phyloP scores from a whole-genome alignment of 192 early-diverging fungal species.

The Gaertneriomyces semiglobifer region DNA sequence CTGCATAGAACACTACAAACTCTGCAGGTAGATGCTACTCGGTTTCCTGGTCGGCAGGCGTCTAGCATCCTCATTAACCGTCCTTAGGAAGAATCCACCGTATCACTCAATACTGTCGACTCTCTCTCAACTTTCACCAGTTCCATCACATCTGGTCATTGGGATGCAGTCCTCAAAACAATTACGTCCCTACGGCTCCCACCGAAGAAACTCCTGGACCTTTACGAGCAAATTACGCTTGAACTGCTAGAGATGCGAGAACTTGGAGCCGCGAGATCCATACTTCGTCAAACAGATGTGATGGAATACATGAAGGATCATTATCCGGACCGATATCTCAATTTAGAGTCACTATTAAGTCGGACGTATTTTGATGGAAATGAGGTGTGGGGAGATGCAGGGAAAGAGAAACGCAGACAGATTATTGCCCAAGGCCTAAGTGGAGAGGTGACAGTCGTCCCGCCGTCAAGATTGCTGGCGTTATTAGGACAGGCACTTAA shows the following conservation, averaged over 20 bases:
- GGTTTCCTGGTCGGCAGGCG: no score
- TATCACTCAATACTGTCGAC: slow-evolving; percentile 84
- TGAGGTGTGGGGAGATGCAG: slow-evolving; percentile 49
- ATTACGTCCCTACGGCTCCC: slow-evolving; percentile 66
- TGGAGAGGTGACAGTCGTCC: slow-evolving; percentile 64
- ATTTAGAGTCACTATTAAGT: slow-evolving; percentile 76
- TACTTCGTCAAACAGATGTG: slow-evolving; percentile 86
- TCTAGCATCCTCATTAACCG: not conserved
- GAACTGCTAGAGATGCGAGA: slow-evolving; percentile 86
- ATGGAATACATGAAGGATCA: slow-evolving; percentile 76
- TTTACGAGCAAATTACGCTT: slow-evolving; percentile 90
- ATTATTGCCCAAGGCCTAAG: slow-evolving; percentile 66
- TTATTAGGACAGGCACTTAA: slow-evolving; percentile 84
- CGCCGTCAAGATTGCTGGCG: slow-evolving; percentile 75
- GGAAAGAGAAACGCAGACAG: slow-evolving; percentile 71
- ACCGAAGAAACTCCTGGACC: slow-evolving; percentile 67
- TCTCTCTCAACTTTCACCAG: slow-evolving; percentile 66
- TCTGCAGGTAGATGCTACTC: slow-evolving; percentile 57
- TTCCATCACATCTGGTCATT: slow-evolving; percentile 75
- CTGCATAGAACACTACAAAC: slow-evolving; percentile 70
- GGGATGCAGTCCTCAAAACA: slow-evolving; percentile 81
- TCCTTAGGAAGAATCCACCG: slow-evolving; percentile 69
- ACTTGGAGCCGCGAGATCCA: slow-evolving; percentile 72
- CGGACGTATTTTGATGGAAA: slow-evolving; percentile 66
- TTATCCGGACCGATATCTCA: slow-evolving; percentile 76